Conservation (phyloP, 352 stramenopile species). For the Phytopythium helicoides region DNA sequence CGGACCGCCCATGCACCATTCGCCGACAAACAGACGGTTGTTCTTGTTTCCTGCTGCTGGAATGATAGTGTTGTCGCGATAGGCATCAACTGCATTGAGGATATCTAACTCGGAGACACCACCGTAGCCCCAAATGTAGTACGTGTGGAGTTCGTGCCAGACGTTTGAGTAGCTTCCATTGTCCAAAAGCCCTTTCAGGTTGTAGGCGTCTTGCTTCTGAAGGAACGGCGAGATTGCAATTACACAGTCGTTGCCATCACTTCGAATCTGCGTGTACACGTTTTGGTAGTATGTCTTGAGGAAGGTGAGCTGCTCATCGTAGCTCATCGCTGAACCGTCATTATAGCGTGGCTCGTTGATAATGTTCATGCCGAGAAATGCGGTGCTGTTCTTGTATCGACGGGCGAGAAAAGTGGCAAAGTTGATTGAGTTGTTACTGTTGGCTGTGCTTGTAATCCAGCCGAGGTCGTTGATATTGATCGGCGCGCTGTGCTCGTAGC, state of each 20-base stretch:
- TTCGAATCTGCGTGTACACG: conserved; percentile 28
- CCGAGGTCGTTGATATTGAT: neutral
- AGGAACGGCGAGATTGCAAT: conserved; percentile 29
- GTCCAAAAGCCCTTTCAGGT: conserved; percentile 24
- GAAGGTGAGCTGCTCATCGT: conserved; percentile 8
- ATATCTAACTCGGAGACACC: conserved; percentile 13
- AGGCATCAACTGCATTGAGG: conserved; percentile 8
- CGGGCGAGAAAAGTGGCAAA: conserved; percentile 29
- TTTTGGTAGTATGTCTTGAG: conserved; percentile 28
- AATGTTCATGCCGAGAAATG: conserved; percentile 39
- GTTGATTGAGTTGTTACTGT: conserved; percentile 25
- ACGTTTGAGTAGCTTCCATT: conserved; percentile 29
- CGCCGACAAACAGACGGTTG: conserved; percentile 36
- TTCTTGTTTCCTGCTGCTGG: conserved; percentile 3
- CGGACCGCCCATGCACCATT: conserved; percentile 30
- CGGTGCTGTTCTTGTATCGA: conserved; percentile 27
- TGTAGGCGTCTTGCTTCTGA: conserved; percentile 13
- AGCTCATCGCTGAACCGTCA: neutral
- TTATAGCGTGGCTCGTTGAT: conserved; percentile 53
- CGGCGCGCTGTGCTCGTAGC: conserved; percentile 36
- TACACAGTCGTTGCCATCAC: conserved; percentile 35
- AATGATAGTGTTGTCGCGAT: conserved; percentile 9
- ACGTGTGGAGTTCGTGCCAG: conserved; percentile 49
- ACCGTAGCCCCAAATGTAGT: conserved; percentile 36
- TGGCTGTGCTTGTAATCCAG: conserved; percentile 17